These are phyloP conservation scores for Hanseniaspora meyeri DNA, from an alignment of 805 yeast species.

Conservation along the genomic window DNA sequence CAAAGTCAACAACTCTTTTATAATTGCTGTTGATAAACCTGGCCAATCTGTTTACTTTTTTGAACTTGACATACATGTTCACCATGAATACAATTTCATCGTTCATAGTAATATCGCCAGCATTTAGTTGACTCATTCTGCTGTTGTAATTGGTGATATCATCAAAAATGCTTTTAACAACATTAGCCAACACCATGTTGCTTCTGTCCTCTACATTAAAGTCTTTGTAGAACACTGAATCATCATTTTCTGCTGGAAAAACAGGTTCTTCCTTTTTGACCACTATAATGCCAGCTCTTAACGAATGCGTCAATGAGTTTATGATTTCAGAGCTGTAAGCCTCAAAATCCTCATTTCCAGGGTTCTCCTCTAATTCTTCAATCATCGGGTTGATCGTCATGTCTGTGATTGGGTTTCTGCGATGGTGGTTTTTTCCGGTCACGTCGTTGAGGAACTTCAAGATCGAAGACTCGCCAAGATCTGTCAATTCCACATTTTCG, in stretches of 20 bases:
- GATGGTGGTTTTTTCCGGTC: not conserved
- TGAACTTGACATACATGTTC: not conserved
- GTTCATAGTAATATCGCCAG: not conserved
- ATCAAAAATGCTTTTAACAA: not conserved
- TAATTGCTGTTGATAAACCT: not conserved
- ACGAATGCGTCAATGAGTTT: not conserved
- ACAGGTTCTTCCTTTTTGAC: not conserved
- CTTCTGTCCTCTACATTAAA: not conserved
- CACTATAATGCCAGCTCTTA: not conserved
- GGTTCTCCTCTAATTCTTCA: not conserved
- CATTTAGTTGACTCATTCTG: not conserved
- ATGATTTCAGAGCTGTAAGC: not conserved
- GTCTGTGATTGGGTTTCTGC: not conserved
- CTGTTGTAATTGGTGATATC: not conserved
- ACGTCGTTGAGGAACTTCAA: not conserved
- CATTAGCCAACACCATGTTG: not conserved
- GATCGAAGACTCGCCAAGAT: constrained; percentile 5
- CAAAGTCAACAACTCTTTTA: not conserved
- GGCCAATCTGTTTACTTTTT: not conserved
- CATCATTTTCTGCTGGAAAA: not conserved
- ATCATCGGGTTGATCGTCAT: not conserved
- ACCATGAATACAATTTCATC: not conserved
- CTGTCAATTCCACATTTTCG: not conserved
- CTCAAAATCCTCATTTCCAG: not conserved
- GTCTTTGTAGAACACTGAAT: not conserved